Evolutionary conservation across 768 basidiomycete species (phyloP).

Genomic region (Harrya chromipes): DNA sequence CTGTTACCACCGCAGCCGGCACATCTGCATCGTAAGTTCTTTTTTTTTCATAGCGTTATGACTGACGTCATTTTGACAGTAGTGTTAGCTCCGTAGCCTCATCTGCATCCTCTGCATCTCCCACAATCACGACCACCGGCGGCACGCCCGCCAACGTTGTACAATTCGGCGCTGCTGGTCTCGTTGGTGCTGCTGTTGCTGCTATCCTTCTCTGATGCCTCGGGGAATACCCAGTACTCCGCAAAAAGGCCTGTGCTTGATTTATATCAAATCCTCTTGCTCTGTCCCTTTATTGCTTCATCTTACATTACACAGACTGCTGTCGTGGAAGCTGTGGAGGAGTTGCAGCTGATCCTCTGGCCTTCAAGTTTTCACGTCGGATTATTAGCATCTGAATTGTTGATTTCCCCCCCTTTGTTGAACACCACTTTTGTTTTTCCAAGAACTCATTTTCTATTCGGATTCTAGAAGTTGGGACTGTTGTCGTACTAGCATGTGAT

Average conservation of each 20-base stretch:
- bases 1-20: constrained; percentile 1
- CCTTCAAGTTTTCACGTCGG: not conserved
- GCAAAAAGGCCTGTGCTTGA: constrained; percentile 14
- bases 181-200: constrained; percentile 33
- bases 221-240: not conserved
- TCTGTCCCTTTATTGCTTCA: constrained; percentile 11
- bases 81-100: not conserved
- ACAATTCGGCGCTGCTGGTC: constrained; percentile 43
- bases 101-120: constrained; percentile 25
- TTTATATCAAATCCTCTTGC: constrained; percentile 14
- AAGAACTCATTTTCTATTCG: constrained; percentile 9
- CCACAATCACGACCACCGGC: constrained; percentile 19
- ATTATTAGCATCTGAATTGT: constrained; percentile 1
- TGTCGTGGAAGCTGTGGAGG: constrained; percentile 3
- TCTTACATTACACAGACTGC: constrained; percentile 14
- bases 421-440: not conserved
- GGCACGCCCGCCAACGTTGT: constrained; percentile 42
- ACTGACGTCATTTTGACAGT: constrained; percentile 12
- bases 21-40: constrained; percentile 21
- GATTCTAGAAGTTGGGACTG: constrained; percentile 13
- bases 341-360: not conserved
- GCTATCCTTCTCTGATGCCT: constrained; percentile 36
- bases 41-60: not conserved
- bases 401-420: constrained; percentile 5
- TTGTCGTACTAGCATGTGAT: constrained; percentile 16